phyloP scores from a whole-genome alignment of 1,139 yeast genomes.

The Pneumocystis wakefieldiae region DNA sequence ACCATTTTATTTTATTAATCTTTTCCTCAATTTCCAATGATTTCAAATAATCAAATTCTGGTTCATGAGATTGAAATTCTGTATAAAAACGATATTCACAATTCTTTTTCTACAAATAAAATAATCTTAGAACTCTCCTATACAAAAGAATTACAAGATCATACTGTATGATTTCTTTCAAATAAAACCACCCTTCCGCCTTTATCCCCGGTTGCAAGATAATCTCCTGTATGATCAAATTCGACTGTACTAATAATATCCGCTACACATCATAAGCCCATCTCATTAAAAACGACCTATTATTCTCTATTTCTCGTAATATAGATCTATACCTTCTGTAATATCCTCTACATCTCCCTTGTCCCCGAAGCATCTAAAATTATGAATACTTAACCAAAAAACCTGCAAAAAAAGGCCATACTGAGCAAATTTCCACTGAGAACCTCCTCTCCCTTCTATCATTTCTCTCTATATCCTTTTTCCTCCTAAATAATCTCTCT shows the following conservation, averaged over 20 bases:
- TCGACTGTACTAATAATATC: constrained; percentile 96
- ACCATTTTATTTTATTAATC: constrained; percentile 95
- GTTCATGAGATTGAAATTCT: constrained; percentile 96
- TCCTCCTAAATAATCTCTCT: neutral
- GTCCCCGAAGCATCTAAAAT: constrained; percentile 70
- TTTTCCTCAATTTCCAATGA: constrained; percentile 95
- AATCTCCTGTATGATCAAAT: constrained; percentile 89
- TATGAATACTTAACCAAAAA: constrained; percentile 38
- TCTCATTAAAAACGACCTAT: neutral
- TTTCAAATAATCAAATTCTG: constrained; percentile 93
- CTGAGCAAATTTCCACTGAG: constrained; percentile 14
- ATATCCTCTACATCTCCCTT: constrained; percentile 92
- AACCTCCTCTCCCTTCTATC: constrained; percentile 7
- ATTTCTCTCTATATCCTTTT: neutral
- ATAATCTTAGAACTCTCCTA: neutral
- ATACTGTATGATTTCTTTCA: constrained; percentile 56
- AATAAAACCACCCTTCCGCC: constrained; percentile 96
- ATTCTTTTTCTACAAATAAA: constrained; percentile 38
- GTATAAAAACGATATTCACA: constrained; percentile 94
- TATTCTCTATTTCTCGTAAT: neutral
- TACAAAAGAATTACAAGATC: neutral
- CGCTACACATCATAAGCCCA: constrained; percentile 30
- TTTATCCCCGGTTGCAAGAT: constrained; percentile 93
- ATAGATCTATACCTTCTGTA: constrained; percentile 40
- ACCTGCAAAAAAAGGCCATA: constrained; percentile 22